Evolutionary conservation across 495 filamentous ascomycete species (phyloP).

Genomic region (Copromyces sp.): DNA sequence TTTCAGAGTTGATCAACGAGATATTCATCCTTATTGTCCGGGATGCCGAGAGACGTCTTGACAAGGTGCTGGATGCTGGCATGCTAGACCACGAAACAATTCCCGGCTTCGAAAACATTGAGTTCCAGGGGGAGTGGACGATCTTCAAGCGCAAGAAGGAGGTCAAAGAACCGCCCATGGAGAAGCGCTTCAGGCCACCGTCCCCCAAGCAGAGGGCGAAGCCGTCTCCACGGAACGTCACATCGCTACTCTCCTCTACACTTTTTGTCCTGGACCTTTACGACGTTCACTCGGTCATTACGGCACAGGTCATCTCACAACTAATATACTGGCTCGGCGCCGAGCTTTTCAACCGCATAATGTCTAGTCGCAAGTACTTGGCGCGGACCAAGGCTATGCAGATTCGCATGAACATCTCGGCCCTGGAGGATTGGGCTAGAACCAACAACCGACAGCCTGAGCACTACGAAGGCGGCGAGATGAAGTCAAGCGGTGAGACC

Average conservation of each 20-base stretch:
- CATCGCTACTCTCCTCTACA: constrained; percentile 91
- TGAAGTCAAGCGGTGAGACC: constrained; percentile 73
- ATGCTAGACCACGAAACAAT: constrained; percentile 99
- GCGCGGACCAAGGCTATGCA: constrained; percentile 99
- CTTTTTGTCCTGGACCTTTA: constrained; percentile 97
- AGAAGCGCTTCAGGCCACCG: constrained; percentile 85
- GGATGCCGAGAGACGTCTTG: constrained; percentile 94
- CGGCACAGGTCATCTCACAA: constrained; percentile 81
- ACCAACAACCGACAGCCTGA: constrained; percentile 89
- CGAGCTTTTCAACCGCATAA: constrained; percentile 95
- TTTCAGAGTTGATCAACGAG: constrained; percentile 93
- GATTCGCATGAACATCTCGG: constrained; percentile 96
- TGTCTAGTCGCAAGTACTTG: constrained; percentile 89
- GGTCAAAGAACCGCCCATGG: constrained; percentile 73
- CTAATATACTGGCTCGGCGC: constrained; percentile 94
- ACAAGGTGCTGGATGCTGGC: constrained; percentile 83
- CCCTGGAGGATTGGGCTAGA: constrained; percentile 90
- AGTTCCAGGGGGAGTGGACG: constrained; percentile 97
- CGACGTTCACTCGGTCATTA: constrained; percentile 96
- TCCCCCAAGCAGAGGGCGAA: constrained; percentile 92
- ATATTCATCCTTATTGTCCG: constrained; percentile 98
- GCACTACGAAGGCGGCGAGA: constrained; percentile 89
- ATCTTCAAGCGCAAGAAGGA: constrained; percentile 85
- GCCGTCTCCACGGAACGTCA: constrained; percentile 86
- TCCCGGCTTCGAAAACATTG: constrained; percentile 89